These are phyloP conservation scores for Penicillium sp. DNA, from an alignment of 2,329 filamentous ascomycete genomes.

Conservation along the genomic window DNA sequence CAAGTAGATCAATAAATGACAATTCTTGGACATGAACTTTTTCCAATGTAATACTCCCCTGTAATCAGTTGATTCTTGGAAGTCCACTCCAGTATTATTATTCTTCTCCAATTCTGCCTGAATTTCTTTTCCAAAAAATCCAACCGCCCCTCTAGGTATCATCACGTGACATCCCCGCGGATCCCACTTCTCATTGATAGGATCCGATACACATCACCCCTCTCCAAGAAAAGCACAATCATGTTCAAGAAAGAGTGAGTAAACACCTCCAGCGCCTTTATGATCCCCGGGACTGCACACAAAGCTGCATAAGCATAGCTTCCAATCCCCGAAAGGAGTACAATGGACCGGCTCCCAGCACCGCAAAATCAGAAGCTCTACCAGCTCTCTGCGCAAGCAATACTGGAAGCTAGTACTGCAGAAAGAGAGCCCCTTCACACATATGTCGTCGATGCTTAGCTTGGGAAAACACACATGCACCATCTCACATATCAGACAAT, in stretches of 20 bases:
- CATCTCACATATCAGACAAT: background rate
- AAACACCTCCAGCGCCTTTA: background rate
- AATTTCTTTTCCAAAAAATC: background rate
- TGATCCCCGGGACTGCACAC: background rate
- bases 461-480: too few species aligned
- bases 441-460: background rate
- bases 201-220: slow-evolving; percentile 2
- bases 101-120: background rate
- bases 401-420: background rate
- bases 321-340: background rate
- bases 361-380: background rate
- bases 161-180: slow-evolving; percentile 29
- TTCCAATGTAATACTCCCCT: background rate
- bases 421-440: background rate
- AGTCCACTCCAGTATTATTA: background rate
- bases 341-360: background rate
- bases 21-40: slow-evolving; percentile 3
- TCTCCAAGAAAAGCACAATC: slow-evolving; percentile 32
- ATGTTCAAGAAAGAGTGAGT: slow-evolving; percentile 95
- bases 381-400: background rate
- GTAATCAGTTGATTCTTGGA: background rate
- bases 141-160: background rate
- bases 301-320: background rate
- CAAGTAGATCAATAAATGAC: slow-evolving; percentile 13
- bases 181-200: slow-evolving; percentile 21